Conservation (phyloP, 2,329 filamentous ascomycete genomes). For the Sporothrix pseudoabietina region DNA sequence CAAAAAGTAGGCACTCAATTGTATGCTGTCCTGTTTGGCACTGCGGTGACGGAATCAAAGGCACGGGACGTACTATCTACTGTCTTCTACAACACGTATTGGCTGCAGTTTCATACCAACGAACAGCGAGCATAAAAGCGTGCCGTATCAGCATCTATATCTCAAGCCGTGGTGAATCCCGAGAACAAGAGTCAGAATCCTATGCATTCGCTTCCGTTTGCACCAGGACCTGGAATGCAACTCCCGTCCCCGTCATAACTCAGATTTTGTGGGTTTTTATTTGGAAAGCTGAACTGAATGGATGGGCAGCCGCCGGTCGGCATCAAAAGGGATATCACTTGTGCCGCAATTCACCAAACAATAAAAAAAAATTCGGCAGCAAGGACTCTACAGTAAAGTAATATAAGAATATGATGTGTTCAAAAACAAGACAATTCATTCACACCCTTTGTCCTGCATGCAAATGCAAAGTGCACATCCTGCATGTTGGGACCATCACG, state of each 20-base stretch:
- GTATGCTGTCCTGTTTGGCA: neutral
- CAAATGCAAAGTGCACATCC: slow-evolving; percentile 1
- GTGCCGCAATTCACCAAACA: slow-evolving; percentile 9
- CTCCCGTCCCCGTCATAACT: slow-evolving; percentile 13
- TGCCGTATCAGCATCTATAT: neutral
- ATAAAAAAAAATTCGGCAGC: neutral
- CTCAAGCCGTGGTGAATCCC: neutral
- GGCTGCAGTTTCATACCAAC: neutral
- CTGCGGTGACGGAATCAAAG: slow-evolving; percentile 15
- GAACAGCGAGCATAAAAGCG: slow-evolving; percentile 14
- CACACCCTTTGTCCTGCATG: neutral
- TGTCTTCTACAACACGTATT: neutral
- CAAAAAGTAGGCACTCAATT: neutral
- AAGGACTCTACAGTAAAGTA: neutral
- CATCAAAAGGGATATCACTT: neutral
- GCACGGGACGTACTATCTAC: neutral
- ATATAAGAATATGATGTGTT: neutral
- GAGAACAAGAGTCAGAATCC: neutral
- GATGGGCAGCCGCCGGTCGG: slow-evolving; percentile 17
- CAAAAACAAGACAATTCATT: neutral
- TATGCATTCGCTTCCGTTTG: neutral
- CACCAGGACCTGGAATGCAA: slow-evolving; percentile 2
- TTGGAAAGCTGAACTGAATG: neutral
- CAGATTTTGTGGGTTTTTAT: neutral
- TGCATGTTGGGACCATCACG: slow-evolving; percentile 18